Percentiles rank a stretch among this genome's conserved stretches.
Conservation (phyloP, 768 basidiomycete species). For the Phanerochaete sordida region DNA sequence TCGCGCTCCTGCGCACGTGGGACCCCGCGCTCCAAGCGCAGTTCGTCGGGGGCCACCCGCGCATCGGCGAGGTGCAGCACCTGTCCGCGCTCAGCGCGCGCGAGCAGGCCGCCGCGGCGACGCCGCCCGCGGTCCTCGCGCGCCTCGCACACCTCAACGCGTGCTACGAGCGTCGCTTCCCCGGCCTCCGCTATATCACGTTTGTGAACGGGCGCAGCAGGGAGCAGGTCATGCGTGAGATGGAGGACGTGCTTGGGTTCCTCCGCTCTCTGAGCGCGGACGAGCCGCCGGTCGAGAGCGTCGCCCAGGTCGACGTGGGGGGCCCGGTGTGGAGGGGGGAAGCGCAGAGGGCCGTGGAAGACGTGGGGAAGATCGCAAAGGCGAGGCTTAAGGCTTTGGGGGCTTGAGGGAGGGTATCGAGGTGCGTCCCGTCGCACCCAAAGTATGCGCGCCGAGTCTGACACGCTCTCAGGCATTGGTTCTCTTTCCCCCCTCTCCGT, state of each 20-base stretch:
- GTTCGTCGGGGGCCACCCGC: conserved; percentile 83
- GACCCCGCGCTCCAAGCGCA: conserved; percentile 42
- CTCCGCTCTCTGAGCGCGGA: conserved; percentile 45
- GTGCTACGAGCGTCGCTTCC: conserved; percentile 70
- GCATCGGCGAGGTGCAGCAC: conserved; percentile 80
- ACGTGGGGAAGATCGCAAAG: conserved; percentile 76
- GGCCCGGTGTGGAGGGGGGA: conserved; percentile 61
- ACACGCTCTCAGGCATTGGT: background rate
- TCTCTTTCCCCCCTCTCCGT: background rate
- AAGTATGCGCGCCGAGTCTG: too few species aligned
- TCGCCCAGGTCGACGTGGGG: conserved; percentile 35
- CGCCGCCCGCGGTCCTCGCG: conserved; percentile 69
- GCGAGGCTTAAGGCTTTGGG: conserved; percentile 53
- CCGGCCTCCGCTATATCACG: conserved; percentile 82
- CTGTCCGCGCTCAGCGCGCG: conserved; percentile 72
- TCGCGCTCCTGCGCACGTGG: conserved; percentile 52
- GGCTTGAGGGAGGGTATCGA: conserved; percentile 20
- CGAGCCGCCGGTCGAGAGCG: conserved; percentile 34
- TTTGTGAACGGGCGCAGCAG: conserved; percentile 87
- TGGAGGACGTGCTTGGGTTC: conserved; percentile 64
- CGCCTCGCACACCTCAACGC: conserved; percentile 74
- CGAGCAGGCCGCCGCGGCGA: conserved; percentile 67
- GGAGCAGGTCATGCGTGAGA: conserved; percentile 68
- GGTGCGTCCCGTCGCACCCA: background rate
- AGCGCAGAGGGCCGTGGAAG: conserved; percentile 65